Percentiles rank a stretch among this genome's conserved stretches.
Conservation (phyloP, 805 yeast species). For the Pichia eremophila region DNA sequence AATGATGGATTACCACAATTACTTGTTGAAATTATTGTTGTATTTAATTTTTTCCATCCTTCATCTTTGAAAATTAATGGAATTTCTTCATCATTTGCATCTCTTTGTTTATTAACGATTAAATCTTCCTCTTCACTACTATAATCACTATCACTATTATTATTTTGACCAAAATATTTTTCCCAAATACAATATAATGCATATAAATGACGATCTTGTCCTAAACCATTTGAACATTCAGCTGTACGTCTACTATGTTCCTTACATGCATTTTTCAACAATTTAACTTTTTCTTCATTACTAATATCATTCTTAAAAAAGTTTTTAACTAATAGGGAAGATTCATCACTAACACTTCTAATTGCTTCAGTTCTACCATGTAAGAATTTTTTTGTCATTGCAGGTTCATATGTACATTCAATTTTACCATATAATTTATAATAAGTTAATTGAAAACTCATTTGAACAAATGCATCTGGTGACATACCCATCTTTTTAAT, state of each 20-base stretch:
- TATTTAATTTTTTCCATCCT: slow-evolving; percentile 83
- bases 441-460: slow-evolving; percentile 89
- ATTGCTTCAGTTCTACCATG: slow-evolving; percentile 94
- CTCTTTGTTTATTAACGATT: too few species aligned
- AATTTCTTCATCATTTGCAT: slow-evolving; percentile 25
- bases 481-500: slow-evolving; percentile 81
- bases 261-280: slow-evolving; percentile 59
- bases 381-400: slow-evolving; percentile 81
- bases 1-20: slow-evolving; percentile 91
- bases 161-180: slow-evolving; percentile 31
- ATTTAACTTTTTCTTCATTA: slow-evolving; percentile 47
- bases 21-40: slow-evolving; percentile 70
- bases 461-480: slow-evolving; percentile 91
- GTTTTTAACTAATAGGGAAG: slow-evolving; percentile 73
- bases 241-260: slow-evolving; percentile 61
- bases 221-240: slow-evolving; percentile 64
- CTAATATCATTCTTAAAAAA: slow-evolving; percentile 62
- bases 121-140: not conserved
- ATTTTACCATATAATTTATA: slow-evolving; percentile 88
- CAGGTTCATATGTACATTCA: slow-evolving; percentile 92
- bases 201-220: slow-evolving; percentile 88
- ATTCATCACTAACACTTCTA: slow-evolving; percentile 72
- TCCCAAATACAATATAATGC: slow-evolving; percentile 87
- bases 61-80: slow-evolving; percentile 76
- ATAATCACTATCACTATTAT: slow-evolving; percentile 10